Conservation (phyloP, 1,284 basidiomycete species). For the Apiotrichum laibachii region DNA sequence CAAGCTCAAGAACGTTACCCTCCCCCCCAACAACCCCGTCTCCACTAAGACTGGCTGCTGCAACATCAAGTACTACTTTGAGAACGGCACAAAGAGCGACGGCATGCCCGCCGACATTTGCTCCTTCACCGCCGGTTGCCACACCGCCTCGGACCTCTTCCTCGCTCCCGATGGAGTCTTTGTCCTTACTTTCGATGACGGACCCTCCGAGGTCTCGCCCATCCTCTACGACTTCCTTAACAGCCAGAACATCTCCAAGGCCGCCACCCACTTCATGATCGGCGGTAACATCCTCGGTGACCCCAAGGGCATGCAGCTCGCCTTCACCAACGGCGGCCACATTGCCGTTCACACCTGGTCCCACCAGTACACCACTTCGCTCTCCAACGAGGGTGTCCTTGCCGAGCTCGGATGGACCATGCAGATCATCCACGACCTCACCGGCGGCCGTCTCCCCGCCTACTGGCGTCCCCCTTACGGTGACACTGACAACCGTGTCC, state of each 20-base stretch:
- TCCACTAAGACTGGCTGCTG: slow-evolving; percentile 12
- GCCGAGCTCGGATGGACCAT: slow-evolving; percentile 57
- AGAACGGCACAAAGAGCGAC: slow-evolving; percentile 10
- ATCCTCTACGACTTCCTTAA: slow-evolving; percentile 56
- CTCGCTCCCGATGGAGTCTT: slow-evolving; percentile 37
- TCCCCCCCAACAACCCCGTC: slow-evolving; percentile 20
- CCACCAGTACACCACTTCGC: slow-evolving; percentile 55
- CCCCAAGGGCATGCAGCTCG: slow-evolving; percentile 28
- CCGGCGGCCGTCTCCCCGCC: slow-evolving; percentile 44
- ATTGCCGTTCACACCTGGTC: slow-evolving; percentile 57
- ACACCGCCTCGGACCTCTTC: slow-evolving; percentile 33
- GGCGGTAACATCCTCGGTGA: slow-evolving; percentile 19
- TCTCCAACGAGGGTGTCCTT: slow-evolving; percentile 58
- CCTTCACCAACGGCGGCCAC: slow-evolving; percentile 39
- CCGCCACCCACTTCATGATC: slow-evolving; percentile 56
- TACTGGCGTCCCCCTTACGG: slow-evolving; percentile 54
- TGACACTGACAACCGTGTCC: slow-evolving; percentile 56
- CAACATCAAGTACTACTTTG: slow-evolving; percentile 14
- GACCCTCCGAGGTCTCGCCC: slow-evolving; percentile 55
- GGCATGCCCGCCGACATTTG: slow-evolving; percentile 39
- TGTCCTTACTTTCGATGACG: slow-evolving; percentile 55
- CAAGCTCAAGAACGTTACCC: slow-evolving; percentile 18
- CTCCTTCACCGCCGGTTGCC: slow-evolving; percentile 47
- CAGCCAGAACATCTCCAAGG: slow-evolving; percentile 52
- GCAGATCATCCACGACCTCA: slow-evolving; percentile 49